Percentiles rank a stretch among this genome's conserved stretches.
Conservation (phyloP, 495 filamentous ascomycete species). For the Lentithecium fluviatile region DNA sequence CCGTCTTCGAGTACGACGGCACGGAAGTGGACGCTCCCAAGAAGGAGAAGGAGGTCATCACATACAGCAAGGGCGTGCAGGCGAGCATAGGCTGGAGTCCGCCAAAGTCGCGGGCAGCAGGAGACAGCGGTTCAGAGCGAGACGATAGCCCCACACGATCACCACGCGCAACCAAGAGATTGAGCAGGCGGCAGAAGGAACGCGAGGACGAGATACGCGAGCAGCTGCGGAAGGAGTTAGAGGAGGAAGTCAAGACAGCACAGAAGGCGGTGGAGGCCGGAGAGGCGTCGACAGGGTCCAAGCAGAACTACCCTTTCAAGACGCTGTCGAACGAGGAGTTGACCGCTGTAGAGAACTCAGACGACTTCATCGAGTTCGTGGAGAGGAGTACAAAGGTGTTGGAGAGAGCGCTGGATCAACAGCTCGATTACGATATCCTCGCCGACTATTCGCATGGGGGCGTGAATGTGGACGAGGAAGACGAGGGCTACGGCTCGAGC, state of each 20-base stretch:
- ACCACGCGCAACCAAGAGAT: constrained; percentile 59
- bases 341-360: constrained; percentile 83
- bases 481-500: constrained; percentile 57
- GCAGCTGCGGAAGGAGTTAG: constrained; percentile 82
- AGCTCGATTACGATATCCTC: constrained; percentile 78
- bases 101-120: constrained; percentile 35
- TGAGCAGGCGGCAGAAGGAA: constrained; percentile 73
- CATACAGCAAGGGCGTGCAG: constrained; percentile 94
- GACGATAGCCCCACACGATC: constrained; percentile 54
- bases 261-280: constrained; percentile 45
- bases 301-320: constrained; percentile 67
- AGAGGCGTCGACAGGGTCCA: constrained; percentile 48
- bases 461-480: constrained; percentile 78
- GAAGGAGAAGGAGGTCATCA: constrained; percentile 75
- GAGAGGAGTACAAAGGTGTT: constrained; percentile 96
- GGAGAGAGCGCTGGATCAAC: constrained; percentile 86
- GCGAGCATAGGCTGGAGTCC: constrained; percentile 57
- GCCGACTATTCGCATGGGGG: constrained; percentile 85
- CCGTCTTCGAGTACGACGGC: constrained; percentile 70
- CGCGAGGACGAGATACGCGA: constrained; percentile 85
- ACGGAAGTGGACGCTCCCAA: constrained; percentile 23
- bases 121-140: constrained; percentile 60
- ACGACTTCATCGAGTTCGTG: constrained; percentile 93
- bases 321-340: constrained; percentile 81
- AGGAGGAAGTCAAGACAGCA: constrained; percentile 78